Base-by-base conservation (phyloP, 2,329 filamentous ascomycete genomes). In the Colletotrichum sp. region DNA sequence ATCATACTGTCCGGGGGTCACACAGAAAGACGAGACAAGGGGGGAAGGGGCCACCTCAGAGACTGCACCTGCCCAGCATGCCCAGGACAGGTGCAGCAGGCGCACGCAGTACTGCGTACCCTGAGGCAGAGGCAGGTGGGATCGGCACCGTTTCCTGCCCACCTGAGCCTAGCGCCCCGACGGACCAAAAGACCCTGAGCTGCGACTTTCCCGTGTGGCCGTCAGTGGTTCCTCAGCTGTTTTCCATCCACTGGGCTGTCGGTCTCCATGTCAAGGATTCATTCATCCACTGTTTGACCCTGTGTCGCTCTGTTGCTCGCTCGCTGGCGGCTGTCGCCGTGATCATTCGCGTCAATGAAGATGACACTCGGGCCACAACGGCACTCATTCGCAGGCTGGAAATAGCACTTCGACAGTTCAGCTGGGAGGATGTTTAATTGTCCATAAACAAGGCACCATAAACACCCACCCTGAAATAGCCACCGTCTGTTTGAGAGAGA, bases 1-100 rank as follows among this genome's bases (percentile, higher is more conserved):
- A 75, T 75, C 72, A 75, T 75, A 71, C 68, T 8, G 61, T 75
- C 68, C 61, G 68, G 67, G 67, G 72, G 61, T 34, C 48, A 56
- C 56, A 28, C 48, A 43, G 38, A 34, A 62, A 48, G 66, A 65
- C 71, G 48, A 65, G 66, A 66, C 66, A 64, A 36, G 71, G 66
- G 70, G 55, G 21, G 18, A 34, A 52, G 43, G 43, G 43, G 43
- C 43, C 43, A 52, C 43, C n/a, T 52, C 58, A 66, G 18, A 32
- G 32, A 66, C 61, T 58, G 61, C 62, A 52, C 43, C 43, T 52
- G 43, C n/a, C 43, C n/a, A 52, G 43, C 43, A 52, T 52, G 43
- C 43, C 43, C 43, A 52, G 38, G 18, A 48, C 38, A 12, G 18
- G 38, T 48, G 38, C 38, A 48, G 18, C 18, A n/a, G 38, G 9